A percentile compares a stretch with the other conserved stretches of the same genome.
phyloP scores from a whole-genome alignment of 176 grass and related monocot genomes.

The Carex myosuroides region DNA sequence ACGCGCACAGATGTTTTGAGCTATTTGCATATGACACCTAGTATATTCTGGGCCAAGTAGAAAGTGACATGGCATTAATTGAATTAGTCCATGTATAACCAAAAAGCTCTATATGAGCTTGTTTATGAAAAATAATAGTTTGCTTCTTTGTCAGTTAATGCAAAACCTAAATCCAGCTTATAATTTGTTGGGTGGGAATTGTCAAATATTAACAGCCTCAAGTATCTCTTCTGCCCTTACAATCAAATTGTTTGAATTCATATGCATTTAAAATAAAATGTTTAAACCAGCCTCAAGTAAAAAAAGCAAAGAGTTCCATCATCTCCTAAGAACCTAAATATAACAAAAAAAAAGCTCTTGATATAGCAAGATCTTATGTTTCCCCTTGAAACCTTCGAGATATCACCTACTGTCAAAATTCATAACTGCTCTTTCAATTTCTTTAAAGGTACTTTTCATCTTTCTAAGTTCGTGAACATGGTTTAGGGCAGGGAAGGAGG shows the following conservation, averaged over 20 bases:
- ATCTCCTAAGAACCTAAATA: background rate
- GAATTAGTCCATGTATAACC: background rate
- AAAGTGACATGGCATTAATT: background rate
- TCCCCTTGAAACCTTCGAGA: background rate
- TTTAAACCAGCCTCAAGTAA: background rate
- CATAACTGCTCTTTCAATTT: background rate
- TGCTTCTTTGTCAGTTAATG: background rate
- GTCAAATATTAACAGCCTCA: background rate
- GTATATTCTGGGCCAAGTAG: background rate
- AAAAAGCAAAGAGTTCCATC: background rate
- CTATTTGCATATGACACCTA: background rate
- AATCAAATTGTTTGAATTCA: background rate
- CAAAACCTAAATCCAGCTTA: slow-evolving; percentile 1
- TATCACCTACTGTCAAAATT: background rate
- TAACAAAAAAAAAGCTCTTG: background rate
- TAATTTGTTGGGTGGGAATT: background rate
- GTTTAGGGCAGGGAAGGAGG: too few relatives aligned
- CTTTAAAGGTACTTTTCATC: background rate
- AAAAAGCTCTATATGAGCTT: background rate
- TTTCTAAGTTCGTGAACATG: background rate
- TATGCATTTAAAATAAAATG: background rate
- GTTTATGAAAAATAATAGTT: background rate
- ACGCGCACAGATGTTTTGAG: background rate
- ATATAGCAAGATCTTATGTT: background rate
- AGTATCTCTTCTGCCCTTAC: background rate